These are phyloP conservation scores for Ascochyta clinopodiicola DNA, from an alignment of 2,329 filamentous ascomycete genomes.

Conservation along the genomic window DNA sequence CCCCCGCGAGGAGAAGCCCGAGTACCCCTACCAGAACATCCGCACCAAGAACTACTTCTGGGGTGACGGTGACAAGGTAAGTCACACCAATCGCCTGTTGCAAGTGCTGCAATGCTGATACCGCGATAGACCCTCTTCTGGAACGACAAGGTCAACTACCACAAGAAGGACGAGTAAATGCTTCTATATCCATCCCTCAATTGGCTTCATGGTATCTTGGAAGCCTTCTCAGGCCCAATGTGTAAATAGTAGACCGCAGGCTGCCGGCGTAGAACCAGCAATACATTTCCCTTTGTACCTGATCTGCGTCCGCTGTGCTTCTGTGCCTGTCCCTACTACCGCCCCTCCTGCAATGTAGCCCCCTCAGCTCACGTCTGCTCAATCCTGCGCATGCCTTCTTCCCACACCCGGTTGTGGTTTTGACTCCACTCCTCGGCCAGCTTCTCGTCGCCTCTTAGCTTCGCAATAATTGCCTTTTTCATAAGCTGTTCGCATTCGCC, in stretches of 20 bases:
- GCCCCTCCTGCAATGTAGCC: background rate
- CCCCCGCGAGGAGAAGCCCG: constrained; percentile 85
- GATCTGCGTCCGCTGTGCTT: constrained; percentile 4
- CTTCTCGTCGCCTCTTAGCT: constrained; percentile 60
- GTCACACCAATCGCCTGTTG: constrained; percentile 22
- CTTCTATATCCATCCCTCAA: constrained; percentile 14
- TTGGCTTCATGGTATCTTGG: constrained; percentile 7
- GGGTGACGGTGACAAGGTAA: constrained; percentile 94
- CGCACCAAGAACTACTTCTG: constrained; percentile 94
- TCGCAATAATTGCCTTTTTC: constrained; percentile 81
- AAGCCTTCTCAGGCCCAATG: constrained; percentile 22
- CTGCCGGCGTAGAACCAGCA: constrained; percentile 32
- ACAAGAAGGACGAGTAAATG: constrained; percentile 78
- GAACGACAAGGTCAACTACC: constrained; percentile 95
- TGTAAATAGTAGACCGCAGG: constrained; percentile 37
- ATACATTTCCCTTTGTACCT: constrained; percentile 43
- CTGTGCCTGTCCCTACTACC: constrained; percentile 3
- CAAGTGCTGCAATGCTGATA: background rate
- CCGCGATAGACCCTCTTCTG: constrained; percentile 66
- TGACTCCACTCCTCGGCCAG: constrained; percentile 48
- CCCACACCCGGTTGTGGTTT: constrained; percentile 45
- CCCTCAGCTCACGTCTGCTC: constrained; percentile 5
- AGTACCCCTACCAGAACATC: constrained; percentile 99
- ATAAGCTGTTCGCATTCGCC: constrained; percentile 80
- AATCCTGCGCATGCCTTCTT: constrained; percentile 33